These are phyloP conservation scores for Agaricus subrufescens DNA, from an alignment of 768 basidiomycete species.

Conservation along the genomic window DNA sequence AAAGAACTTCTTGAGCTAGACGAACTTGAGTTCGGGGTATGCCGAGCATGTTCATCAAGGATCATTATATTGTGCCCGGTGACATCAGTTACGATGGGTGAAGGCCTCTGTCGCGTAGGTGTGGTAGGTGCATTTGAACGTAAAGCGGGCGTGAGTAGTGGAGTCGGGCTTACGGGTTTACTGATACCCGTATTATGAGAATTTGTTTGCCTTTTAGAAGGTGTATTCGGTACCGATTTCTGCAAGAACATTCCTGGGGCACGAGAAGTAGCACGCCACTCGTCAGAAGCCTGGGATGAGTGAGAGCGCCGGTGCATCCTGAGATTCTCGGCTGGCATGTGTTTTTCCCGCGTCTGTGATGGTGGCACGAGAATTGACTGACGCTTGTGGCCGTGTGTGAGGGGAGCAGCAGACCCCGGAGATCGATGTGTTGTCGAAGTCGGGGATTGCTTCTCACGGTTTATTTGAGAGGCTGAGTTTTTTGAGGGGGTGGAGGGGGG, in stretches of 20 bases:
- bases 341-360: background rate
- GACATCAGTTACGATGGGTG: slow-evolving; percentile 1
- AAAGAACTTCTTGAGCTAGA: slow-evolving; percentile 4
- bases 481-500: background rate
- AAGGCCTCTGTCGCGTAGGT: background rate
- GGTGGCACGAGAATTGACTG: background rate
- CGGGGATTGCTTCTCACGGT: background rate
- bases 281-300: slow-evolving; percentile 2
- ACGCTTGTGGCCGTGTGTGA: background rate
- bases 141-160: background rate
- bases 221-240: background rate
- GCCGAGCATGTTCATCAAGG: background rate
- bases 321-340: background rate
- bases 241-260: background rate
- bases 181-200: background rate
- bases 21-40: background rate
- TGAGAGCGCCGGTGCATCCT: background rate
- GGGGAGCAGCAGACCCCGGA: slow-evolving; percentile 2
- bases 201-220: background rate
- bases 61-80: background rate
- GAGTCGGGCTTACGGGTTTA: slow-evolving; percentile 1
- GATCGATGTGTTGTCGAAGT: background rate
- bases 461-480: background rate
- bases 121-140: background rate
- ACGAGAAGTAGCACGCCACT: background rate